Conservation (phyloP, 2,329 filamentous ascomycete species). For the Diaporthe ampelina region DNA sequence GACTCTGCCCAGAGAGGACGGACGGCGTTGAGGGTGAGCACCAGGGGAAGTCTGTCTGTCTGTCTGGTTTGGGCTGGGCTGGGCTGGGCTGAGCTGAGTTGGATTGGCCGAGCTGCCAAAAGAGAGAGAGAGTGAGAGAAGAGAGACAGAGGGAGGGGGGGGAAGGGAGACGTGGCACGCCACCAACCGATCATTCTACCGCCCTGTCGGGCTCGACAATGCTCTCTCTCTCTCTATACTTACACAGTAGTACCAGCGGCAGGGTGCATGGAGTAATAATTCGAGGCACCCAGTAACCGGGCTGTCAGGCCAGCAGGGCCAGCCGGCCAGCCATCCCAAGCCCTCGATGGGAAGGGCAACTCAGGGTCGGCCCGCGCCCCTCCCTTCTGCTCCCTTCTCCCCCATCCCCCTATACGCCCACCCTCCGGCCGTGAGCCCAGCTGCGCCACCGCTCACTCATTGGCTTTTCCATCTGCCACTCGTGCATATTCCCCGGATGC, state of each 20-base stretch:
- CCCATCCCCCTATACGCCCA: neutral
- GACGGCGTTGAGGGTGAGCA: neutral
- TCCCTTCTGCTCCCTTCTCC: neutral
- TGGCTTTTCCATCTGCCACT: constrained; percentile 21
- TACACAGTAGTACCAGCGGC: no score
- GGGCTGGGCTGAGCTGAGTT: neutral
- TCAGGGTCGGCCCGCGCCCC: constrained; percentile 38
- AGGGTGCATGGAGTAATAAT: no score
- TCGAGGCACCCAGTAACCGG: neutral
- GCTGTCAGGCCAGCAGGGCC: no score
- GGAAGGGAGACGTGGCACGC: constrained; percentile 19
- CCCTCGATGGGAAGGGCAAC: neutral
- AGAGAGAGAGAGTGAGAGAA: no score
- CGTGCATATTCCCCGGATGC: constrained; percentile 23
- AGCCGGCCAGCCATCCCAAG: neutral
- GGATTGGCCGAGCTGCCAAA: constrained; percentile 3
- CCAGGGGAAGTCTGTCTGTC: no score
- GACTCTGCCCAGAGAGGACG: neutral
- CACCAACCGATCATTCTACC: constrained; percentile 19
- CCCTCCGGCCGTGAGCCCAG: constrained; percentile 5
- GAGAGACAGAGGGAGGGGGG: no score
- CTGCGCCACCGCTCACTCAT: neutral
- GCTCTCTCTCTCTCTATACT: neutral
- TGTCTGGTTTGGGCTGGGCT: neutral
- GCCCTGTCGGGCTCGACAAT: constrained; percentile 8